A percentile compares a stretch with the other conserved stretches of the same genome.
These are phyloP conservation scores for Raffaelea arxii DNA, from an alignment of 2,329 filamentous ascomycete species.

Conservation along the genomic window DNA sequence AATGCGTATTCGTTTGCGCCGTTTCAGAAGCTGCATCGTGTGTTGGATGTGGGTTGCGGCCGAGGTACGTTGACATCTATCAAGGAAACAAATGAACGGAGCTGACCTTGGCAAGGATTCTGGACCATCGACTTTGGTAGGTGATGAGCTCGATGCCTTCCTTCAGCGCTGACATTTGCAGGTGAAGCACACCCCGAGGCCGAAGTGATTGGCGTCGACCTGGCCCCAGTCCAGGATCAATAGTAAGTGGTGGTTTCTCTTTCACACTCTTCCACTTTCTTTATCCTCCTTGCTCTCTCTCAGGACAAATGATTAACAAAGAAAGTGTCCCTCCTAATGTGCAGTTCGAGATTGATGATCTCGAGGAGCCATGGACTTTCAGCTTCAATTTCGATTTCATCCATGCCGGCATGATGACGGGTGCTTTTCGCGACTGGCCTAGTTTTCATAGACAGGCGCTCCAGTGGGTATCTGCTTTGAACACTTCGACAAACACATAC, in stretches of 20 bases:
- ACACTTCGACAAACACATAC: neutral
- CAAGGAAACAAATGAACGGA: too few species aligned
- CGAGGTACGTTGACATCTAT: slow-evolving; percentile 25
- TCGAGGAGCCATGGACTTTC: slow-evolving; percentile 20
- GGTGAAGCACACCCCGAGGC: slow-evolving; percentile 17
- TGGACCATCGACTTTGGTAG: slow-evolving; percentile 20
- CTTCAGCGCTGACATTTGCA: slow-evolving; percentile 3
- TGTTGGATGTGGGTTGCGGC: slow-evolving; percentile 41
- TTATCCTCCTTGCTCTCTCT: neutral
- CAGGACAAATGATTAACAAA: neutral
- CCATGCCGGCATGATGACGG: slow-evolving; percentile 19
- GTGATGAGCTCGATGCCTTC: slow-evolving; percentile 1
- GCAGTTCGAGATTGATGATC: slow-evolving; percentile 18
- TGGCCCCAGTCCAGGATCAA: slow-evolving; percentile 16
- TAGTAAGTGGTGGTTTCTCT: too few species aligned
- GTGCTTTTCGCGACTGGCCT: slow-evolving; percentile 18
- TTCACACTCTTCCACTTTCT: too few species aligned
- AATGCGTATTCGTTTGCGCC: slow-evolving; percentile 34
- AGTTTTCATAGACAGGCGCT: slow-evolving; percentile 15
- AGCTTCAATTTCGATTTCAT: slow-evolving; percentile 19
- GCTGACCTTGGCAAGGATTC: slow-evolving; percentile 11
- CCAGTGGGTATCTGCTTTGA: slow-evolving; percentile 14
- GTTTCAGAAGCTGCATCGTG: slow-evolving; percentile 27
- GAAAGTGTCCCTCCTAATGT: slow-evolving; percentile 15
- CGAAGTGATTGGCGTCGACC: slow-evolving; percentile 18